Conservation (phyloP, 2,329 filamentous ascomycete species). For the Ascochyta lentis region DNA sequence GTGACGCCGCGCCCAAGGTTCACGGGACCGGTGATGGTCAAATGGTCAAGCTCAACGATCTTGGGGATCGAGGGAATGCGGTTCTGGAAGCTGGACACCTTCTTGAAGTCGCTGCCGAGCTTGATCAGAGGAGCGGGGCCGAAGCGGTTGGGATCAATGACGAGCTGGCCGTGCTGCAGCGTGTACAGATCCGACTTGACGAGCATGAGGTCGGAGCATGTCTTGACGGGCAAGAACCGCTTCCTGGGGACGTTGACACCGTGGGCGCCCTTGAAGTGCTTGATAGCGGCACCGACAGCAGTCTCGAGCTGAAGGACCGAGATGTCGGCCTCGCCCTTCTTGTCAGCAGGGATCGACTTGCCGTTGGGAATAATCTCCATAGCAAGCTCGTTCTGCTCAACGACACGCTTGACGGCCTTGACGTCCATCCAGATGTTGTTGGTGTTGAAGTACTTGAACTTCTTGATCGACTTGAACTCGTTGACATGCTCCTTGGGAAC, state of each 20-base stretch:
- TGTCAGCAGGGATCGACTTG: conserved; percentile 97
- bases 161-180: conserved; percentile 95
- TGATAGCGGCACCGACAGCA: conserved; percentile 96
- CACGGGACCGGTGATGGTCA: conserved; percentile 97
- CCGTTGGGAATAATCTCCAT: conserved; percentile 99
- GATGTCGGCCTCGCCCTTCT: conserved; percentile 99
- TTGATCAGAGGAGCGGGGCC: conserved; percentile 98
- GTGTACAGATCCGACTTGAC: conserved; percentile 99
- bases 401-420: conserved; percentile 95
- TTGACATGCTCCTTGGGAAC: conserved; percentile 99
- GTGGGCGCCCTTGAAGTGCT: conserved; percentile 98
- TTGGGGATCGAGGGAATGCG: conserved; percentile 86
- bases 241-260: conserved; percentile 98
- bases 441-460: conserved; percentile 99
- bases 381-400: conserved; percentile 96
- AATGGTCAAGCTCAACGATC: conserved; percentile 90
- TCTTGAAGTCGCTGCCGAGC: conserved; percentile 99
- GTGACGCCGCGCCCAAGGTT: conserved; percentile 96
- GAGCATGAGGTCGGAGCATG: conserved; percentile 98
- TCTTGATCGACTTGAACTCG: conserved; percentile 99
- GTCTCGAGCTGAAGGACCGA: conserved; percentile 99
- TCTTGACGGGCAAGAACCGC: conserved; percentile 99
- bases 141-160: conserved; percentile 96
- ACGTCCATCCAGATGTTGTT: conserved; percentile 99
- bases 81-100: conserved; percentile 96